Conservation (phyloP, 495 filamentous ascomycete genomes). For the Penicillium canariense region DNA sequence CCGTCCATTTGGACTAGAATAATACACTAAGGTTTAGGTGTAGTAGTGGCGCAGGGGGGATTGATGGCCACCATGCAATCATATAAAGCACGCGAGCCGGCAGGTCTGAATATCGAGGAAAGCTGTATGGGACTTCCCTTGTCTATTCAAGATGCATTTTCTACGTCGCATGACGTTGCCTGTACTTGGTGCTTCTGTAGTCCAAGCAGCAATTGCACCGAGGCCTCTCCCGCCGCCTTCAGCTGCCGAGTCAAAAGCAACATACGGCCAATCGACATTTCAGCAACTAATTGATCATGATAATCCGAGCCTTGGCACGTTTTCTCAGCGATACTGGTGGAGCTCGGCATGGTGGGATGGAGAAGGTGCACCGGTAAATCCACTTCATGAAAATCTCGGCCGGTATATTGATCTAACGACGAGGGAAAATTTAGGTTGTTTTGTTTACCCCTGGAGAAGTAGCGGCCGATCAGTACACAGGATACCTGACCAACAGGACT, state of each 20-base stretch:
- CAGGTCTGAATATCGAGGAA: neutral
- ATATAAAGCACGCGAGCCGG: neutral
- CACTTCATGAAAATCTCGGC: neutral
- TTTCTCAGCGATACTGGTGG: slow-evolving; percentile 53
- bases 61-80: neutral
- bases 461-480: slow-evolving; percentile 43
- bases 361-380: slow-evolving; percentile 51
- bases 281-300: slow-evolving; percentile 55
- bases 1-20: neutral
- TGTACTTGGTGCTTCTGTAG: slow-evolving; percentile 4
- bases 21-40: neutral
- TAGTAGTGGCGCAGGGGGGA: neutral
- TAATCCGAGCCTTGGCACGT: slow-evolving; percentile 51
- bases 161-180: slow-evolving; percentile 1
- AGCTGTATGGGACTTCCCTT: neutral
- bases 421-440: slow-evolving; percentile 35
- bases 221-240: slow-evolving; percentile 16
- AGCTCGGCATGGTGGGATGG: slow-evolving; percentile 50
- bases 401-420: slow-evolving; percentile 7
- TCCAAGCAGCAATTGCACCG: slow-evolving; percentile 7
- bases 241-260: neutral
- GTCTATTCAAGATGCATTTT: neutral
- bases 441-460: slow-evolving; percentile 60
- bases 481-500: slow-evolving; percentile 49
- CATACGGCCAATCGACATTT: slow-evolving; percentile 35